Evolutionary conservation across 2,329 filamentous ascomycete species (phyloP), one percentile per base, ranked within the genome.

Genomic region (Paracorniculantispora psalliotae): DNA sequence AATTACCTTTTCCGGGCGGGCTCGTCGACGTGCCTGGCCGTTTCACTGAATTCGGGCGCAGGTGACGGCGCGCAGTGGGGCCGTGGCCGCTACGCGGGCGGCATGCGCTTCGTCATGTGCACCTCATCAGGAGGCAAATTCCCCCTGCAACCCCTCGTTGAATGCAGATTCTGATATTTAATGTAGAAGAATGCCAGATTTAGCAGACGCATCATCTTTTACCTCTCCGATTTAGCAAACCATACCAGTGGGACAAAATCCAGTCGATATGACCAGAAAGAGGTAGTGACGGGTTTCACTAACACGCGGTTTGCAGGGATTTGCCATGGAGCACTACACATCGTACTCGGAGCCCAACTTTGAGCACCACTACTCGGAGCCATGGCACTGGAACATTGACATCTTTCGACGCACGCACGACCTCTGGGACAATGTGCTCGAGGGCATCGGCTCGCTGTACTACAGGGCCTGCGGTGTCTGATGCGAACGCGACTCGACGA

Each of bases 351-450:
- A 43, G 23, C 46, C 35, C 8, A 12, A 49, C n/a, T 44, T 50
- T 9, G n/a, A 57, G 7, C 54, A 23, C 2, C 35, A 19, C 25
- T 43, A 33, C 26, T 50, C 46, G 46, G 46, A 57, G 15, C 23
- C 46, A 33, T 41, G 54, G 15, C 55, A 59, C 15, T 57, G 60
- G 17, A 60, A 59, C 28, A 61, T 62, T 55, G 63, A 65, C 41
- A 55, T 73, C 37, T 69, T 68, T 66, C 67, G 67, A 54, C 70
- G 66, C 62, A 73, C 71, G n/a, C 67, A 72, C 61, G 67, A 73
- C 59, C 51, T 71, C 23, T 77, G 74, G 74, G 74, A 76, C 23
- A 66, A 67, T 10, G 68, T 77, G n/a, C 67, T 75, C 39, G 71
- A 74, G 57, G 67, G 69, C 41, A 65, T 77, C 44, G 75, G 73